Conservation (phyloP, 257 asterid genomes). For the Parsonsia alboflavescens region DNA sequence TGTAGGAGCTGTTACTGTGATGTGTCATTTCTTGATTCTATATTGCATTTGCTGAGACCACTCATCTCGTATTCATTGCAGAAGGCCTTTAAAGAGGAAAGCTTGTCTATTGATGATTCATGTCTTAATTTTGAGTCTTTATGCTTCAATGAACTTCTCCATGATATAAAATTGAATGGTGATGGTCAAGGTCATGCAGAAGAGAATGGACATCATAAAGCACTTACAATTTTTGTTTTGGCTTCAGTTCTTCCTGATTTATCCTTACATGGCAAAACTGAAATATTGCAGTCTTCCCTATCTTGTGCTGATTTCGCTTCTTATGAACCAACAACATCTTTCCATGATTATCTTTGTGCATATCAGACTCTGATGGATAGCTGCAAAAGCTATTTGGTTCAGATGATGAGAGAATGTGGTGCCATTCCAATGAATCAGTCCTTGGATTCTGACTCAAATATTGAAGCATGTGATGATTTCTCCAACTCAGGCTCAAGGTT, state of each 20-base stretch:
- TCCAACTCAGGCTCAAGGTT: constrained; percentile 44
- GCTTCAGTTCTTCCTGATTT: constrained; percentile 70
- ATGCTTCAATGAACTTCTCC: constrained; percentile 79
- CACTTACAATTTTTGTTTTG: constrained; percentile 64
- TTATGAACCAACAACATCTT: constrained; percentile 43
- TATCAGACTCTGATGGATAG: constrained; percentile 74
- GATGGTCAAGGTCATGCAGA: constrained; percentile 28
- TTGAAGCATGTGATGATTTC: constrained; percentile 32
- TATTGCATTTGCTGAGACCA: constrained; percentile 67
- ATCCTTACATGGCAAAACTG: constrained; percentile 54
- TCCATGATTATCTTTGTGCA: constrained; percentile 75
- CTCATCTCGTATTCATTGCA: constrained; percentile 64
- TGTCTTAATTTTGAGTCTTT: constrained; percentile 69
- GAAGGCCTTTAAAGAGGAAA: constrained; percentile 64
- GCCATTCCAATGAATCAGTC: constrained; percentile 50
- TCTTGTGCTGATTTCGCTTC: constrained; percentile 70
- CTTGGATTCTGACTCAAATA: constrained; percentile 35
- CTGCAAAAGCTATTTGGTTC: constrained; percentile 53
- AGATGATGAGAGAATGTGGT: constrained; percentile 51
- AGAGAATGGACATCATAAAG: constrained; percentile 49
- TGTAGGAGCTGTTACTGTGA: constrained; percentile 71
- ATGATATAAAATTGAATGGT: constrained; percentile 31
- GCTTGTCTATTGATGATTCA: constrained; percentile 38
- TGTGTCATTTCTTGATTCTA: constrained; percentile 74
- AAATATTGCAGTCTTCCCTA: constrained; percentile 46